Evolutionary conservation across 441 rosid species (phyloP).

Genomic region (Erysimum pusillum): DNA sequence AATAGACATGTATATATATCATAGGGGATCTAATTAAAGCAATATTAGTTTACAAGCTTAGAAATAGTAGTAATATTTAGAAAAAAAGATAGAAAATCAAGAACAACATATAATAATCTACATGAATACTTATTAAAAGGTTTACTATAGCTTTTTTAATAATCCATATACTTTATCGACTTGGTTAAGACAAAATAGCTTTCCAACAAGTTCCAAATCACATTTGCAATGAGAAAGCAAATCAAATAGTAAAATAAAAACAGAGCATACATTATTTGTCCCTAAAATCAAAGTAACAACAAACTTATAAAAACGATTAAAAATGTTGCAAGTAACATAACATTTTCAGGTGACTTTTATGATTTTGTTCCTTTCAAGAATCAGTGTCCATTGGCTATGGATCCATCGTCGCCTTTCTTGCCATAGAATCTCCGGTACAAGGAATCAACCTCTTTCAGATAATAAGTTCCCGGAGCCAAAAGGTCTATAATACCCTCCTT

Average conservation of each 20-base stretch:
- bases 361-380: slow-evolving; percentile 9
- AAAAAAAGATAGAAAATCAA: too few relatives aligned
- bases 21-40: too few relatives aligned
- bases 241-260: slow-evolving; percentile 41
- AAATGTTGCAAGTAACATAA: slow-evolving; percentile 25
- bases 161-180: not conserved
- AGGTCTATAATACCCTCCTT: slow-evolving; percentile 74
- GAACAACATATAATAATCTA: too few relatives aligned
- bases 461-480: slow-evolving; percentile 86
- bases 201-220: not conserved
- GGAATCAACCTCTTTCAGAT: slow-evolving; percentile 88
- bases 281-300: slow-evolving; percentile 32
- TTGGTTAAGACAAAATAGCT: not conserved
- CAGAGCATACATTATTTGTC: slow-evolving; percentile 31
- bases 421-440: slow-evolving; percentile 92
- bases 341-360: slow-evolving; percentile 16
- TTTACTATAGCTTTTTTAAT: too few relatives aligned
- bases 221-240: slow-evolving; percentile 15
- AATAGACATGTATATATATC: too few relatives aligned
- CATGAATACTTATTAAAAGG: too few relatives aligned
- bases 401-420: slow-evolving; percentile 67
- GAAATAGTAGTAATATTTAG: too few relatives aligned
- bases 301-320: slow-evolving; percentile 33
- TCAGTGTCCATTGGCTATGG: slow-evolving; percentile 78
- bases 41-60: too few relatives aligned